Base-by-base conservation (phyloP, 306 rosid species). In the Rosa rugosa region DNA sequence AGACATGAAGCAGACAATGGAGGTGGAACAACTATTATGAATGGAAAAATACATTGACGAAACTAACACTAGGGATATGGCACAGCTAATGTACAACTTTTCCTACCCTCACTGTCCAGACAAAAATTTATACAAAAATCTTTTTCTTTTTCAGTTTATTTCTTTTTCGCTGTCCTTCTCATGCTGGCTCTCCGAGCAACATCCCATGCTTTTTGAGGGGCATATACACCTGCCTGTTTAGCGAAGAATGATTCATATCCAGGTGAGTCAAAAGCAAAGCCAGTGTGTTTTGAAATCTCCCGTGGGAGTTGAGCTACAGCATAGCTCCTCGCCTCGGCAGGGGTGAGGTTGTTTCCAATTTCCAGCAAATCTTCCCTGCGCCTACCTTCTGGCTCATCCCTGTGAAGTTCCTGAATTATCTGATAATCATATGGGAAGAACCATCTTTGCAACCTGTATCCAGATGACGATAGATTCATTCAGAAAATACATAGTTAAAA, bases 191-290 rank as follows among this genome's bases (percentile, higher is more conserved):
- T 85, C 77, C 92, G 89, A 45, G 99, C 99, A 82, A 95, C 99
- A 77, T 95, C 99, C 99, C 99, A 95, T 42, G 97, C 92, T 76
- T 90, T 95, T 64, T 92, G 99, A 42, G 99, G 97, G 42, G 91
- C 88, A 79, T 84, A 80, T 16, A 90, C 77, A 60, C 99, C 98
- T 3, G 81, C 86, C 88, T 92, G 99, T 67, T 97, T 77, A 11
- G 97, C 97, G 5, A 95, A 95, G 79, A 92, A 95, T 3, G 99
- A 95, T 83, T 95, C 97, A 1, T 92, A 95, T 78, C 99, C 93
- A 12, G 97, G 97, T 60, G 97, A 94, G 79, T 95, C 97, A 34
- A 95, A 94, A 72, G 97, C 99, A 82, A 95, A 95, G 53, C 99
- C 99, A 0, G 97, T 95, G 86, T 95, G 94, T 83, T 83, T 95